phyloP scores from a whole-genome alignment of 768 basidiomycete species.

The Boletus vinaceobasis region DNA sequence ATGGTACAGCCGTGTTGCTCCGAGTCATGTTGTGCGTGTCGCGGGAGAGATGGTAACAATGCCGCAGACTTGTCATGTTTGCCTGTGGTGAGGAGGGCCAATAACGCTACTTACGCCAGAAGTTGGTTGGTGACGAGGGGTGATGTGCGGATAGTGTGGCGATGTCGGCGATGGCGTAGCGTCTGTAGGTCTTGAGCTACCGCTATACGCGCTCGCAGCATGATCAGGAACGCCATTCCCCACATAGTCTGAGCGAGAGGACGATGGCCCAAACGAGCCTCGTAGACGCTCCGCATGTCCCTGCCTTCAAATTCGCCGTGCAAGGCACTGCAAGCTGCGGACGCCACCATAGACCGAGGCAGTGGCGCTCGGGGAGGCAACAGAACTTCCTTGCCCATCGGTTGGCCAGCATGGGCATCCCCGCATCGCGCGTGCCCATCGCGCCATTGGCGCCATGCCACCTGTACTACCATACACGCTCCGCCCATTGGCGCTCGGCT shows the following conservation, averaged over 20 bases:
- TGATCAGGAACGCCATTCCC: constrained; percentile 6
- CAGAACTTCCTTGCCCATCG: constrained; percentile 43
- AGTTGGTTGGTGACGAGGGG: too few species aligned
- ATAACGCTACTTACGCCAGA: too few species aligned
- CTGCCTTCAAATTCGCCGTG: constrained; percentile 67
- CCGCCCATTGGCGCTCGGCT: too few species aligned
- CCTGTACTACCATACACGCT: constrained; percentile 45
- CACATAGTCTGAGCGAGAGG: constrained; percentile 15
- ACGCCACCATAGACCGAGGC: constrained; percentile 55
- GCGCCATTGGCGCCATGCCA: constrained; percentile 37
- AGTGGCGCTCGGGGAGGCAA: constrained; percentile 49
- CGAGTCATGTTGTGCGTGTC: too few species aligned
- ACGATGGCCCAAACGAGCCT: constrained; percentile 50
- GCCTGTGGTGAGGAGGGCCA: too few species aligned
- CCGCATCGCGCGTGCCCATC: too few species aligned
- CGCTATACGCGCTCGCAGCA: constrained; percentile 19
- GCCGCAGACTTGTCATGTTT: too few species aligned
- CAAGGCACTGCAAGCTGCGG: constrained; percentile 46
- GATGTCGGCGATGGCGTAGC: constrained; percentile 20
- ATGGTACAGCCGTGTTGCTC: too few species aligned
- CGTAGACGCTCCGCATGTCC: constrained; percentile 66
- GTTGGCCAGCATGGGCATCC: constrained; percentile 33
- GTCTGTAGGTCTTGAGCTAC: constrained; percentile 31
- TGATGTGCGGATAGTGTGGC: too few species aligned
- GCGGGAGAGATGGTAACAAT: too few species aligned